Evolutionary conservation across 2,329 filamentous ascomycete genomes (phyloP), one percentile per base, ranked within the genome.

Genomic region (Ciborinia camelliae): DNA sequence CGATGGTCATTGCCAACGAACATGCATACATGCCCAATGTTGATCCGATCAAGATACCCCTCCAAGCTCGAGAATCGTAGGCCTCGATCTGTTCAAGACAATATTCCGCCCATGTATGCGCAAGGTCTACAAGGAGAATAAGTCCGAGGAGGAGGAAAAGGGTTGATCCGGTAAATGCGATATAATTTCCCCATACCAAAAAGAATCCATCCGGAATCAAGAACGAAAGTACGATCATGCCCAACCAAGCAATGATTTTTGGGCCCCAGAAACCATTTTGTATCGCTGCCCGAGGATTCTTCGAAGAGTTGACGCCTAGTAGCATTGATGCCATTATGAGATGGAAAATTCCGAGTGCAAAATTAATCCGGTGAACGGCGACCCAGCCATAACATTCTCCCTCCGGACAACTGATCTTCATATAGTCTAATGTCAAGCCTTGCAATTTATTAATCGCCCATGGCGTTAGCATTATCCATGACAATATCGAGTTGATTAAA

Each of bases 261-360:
- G 95, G 95, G 1, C 93, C 95, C 95, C 95, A 99, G 78, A 92
- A 99, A n/a, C 94, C 95, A 79, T 99, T 99, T 76, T 99, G 95
- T 62, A 99, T 84, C 23, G 87, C 85, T 2, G 95, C 93, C 69
- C 95, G 89, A 52, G 90, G 90, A 76, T 96, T 90, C 77, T 91
- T 95, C 30, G 93, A 95, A 55, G 88, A 92, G 62, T 86, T 86
- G 60, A 99, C 92, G 60, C 95, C 95, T 63, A 98, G 82, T 52
- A 99, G 84, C 67, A 97, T 83, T 57, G 92, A 80, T 5, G 91
- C 92, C 71, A 98, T 86, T 68, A 97, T 83, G 54, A 96, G 82
- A 78, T 99, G 95, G 80, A 99, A 97, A 62, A 97, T 81, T 39
- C 93, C 95, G 63, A 99, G 90, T 18, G 93, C 93, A 75, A 98